Evolutionary conservation across 2,329 filamentous ascomycete species (phyloP).

Genomic region (Lecanoromycetidae sp.): DNA sequence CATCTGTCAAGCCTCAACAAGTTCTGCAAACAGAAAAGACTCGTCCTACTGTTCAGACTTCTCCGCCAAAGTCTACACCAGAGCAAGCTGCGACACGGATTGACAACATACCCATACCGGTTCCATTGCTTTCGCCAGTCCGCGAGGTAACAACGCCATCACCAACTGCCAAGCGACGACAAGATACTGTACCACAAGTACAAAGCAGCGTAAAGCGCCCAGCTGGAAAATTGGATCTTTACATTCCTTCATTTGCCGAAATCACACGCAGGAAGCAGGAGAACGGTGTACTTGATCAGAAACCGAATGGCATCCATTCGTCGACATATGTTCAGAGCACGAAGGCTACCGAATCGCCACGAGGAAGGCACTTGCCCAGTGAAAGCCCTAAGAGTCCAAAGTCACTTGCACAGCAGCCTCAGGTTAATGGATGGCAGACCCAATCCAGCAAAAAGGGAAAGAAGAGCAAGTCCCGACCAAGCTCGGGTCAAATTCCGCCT

Average conservation of each 20-base stretch:
- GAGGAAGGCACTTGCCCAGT: background rate
- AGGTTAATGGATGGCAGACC: constrained; percentile 17
- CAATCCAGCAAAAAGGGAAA: constrained; percentile 14
- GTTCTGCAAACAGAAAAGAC: background rate
- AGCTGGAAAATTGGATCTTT: constrained; percentile 6
- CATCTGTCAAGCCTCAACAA: background rate
- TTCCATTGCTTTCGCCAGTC: constrained; percentile 18
- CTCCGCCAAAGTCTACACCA: constrained; percentile 1
- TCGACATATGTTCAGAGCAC: background rate
- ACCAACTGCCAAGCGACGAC: constrained; percentile 8
- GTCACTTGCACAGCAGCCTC: constrained; percentile 2
- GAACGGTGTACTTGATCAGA: constrained; percentile 10
- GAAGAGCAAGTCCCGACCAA: constrained; percentile 14
- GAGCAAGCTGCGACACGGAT: constrained; percentile 1
- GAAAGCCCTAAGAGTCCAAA: constrained; percentile 4
- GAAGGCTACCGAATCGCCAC: constrained; percentile 1
- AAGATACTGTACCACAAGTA: background rate
- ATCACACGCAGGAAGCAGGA: constrained; percentile 5
- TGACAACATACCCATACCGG: background rate
- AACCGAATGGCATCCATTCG: constrained; percentile 10
- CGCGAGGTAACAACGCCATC: constrained; percentile 18
- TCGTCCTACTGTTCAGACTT: background rate
- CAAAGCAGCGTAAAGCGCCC: background rate
- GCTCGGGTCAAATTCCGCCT: constrained; percentile 7
- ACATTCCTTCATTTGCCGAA: constrained; percentile 14